Conservation (phyloP, 345 rosid species). For the Reutealis trisperma region DNA sequence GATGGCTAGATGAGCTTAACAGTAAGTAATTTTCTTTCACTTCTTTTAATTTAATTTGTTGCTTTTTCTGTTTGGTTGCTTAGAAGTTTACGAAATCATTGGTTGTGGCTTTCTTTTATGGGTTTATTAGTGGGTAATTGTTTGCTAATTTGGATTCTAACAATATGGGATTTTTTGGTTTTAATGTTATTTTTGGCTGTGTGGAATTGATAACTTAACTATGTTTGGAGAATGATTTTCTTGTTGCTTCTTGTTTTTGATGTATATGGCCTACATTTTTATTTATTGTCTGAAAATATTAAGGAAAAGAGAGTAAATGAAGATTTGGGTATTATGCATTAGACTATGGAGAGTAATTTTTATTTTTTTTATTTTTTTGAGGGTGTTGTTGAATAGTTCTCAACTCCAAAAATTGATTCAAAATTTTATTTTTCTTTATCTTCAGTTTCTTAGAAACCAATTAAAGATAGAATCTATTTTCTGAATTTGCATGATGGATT, state of each 20-base stretch:
- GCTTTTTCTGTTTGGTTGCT: background rate
- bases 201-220: background rate
- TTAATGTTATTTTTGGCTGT: background rate
- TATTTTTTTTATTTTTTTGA: too few relatives aligned
- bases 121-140: background rate
- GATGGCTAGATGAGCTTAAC: conserved; percentile 86
- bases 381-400: too few relatives aligned
- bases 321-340: too few relatives aligned
- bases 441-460: too few relatives aligned
- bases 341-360: too few relatives aligned
- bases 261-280: background rate
- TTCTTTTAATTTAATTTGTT: background rate
- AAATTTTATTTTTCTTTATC: too few relatives aligned
- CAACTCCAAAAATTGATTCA: too few relatives aligned
- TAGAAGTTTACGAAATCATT: background rate
- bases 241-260: background rate
- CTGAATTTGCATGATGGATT: background rate
- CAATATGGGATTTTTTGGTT: too few relatives aligned
- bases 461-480: too few relatives aligned
- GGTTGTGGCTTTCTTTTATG: background rate
- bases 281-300: background rate
- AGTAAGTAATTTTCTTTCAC: conserved; percentile 42
- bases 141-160: background rate
- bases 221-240: too few relatives aligned
- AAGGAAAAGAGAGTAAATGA: too few relatives aligned